These are phyloP conservation scores for Ascochyta rabiei DNA, from an alignment of 2,329 filamentous ascomycete species.

Conservation along the genomic window DNA sequence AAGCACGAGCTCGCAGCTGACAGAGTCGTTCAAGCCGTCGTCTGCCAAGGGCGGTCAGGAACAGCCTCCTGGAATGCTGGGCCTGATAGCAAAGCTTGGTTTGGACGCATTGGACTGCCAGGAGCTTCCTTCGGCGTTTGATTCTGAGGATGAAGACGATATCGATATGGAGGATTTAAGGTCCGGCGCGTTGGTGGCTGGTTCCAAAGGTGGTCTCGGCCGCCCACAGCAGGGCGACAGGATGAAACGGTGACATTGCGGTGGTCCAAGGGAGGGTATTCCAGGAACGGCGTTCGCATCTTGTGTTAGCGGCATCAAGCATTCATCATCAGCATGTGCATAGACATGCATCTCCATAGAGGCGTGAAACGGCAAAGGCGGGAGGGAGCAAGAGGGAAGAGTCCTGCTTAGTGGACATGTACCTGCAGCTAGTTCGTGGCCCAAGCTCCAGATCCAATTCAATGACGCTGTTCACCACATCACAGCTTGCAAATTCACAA, in stretches of 20 bases:
- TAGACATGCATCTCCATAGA: slow-evolving; percentile 9
- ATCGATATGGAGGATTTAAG: slow-evolving; percentile 12
- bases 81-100: slow-evolving; percentile 12
- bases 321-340: background rate
- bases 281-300: background rate
- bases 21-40: slow-evolving; percentile 16
- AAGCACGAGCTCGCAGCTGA: slow-evolving; percentile 29
- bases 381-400: background rate
- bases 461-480: slow-evolving; percentile 14
- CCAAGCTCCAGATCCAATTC: slow-evolving; percentile 13
- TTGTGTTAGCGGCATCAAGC: slow-evolving; percentile 1
- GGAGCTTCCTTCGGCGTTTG: slow-evolving; percentile 31
- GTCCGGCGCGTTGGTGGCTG: background rate
- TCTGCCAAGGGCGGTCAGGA: slow-evolving; percentile 9
- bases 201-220: background rate
- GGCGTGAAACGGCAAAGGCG: background rate
- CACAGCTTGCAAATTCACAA: background rate
- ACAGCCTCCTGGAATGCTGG: slow-evolving; percentile 6
- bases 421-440: slow-evolving; percentile 6
- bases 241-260: background rate
- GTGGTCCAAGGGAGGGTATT: background rate
- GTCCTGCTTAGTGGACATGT: background rate
- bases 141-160: slow-evolving; percentile 30
- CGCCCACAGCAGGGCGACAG: background rate
- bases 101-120: slow-evolving; percentile 17